phyloP scores from a whole-genome alignment of 257 asterid genomes.

The Nicotiana benthamiana region DNA sequence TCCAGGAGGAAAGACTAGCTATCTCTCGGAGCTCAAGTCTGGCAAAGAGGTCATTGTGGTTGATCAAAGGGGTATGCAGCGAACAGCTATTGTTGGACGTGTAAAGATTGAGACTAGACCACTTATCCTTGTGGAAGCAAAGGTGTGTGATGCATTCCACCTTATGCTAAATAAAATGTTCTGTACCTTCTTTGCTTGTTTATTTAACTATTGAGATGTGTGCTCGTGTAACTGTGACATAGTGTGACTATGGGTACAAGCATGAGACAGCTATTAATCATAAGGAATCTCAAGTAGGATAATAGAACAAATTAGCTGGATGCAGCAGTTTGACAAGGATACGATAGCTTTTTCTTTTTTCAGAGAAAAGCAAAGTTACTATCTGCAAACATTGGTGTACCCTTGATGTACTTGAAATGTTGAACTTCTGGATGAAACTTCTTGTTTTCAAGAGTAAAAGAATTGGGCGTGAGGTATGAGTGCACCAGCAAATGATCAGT shows the following conservation, averaged over 20 bases:
- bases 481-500: not conserved
- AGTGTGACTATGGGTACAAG: not conserved
- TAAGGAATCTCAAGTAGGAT: not conserved
- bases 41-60: slow-evolving; percentile 78
- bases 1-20: slow-evolving; percentile 79
- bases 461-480: not conserved
- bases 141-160: slow-evolving; percentile 32
- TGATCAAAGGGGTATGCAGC: slow-evolving; percentile 61
- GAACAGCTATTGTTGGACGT: slow-evolving; percentile 77
- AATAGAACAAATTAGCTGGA: not conserved
- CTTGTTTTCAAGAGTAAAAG: not conserved
- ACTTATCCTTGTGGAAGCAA: slow-evolving; percentile 70
- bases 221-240: not conserved
- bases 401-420: not conserved
- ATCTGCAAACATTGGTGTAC: not conserved
- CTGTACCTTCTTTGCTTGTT: not conserved
- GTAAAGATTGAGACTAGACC: slow-evolving; percentile 86
- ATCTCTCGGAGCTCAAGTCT: slow-evolving; percentile 69
- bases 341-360: not conserved
- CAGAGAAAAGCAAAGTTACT: not conserved
- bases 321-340: not conserved
- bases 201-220: not conserved
- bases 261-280: not conserved
- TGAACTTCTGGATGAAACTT: not conserved
- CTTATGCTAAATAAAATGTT: not conserved